Conservation (phyloP, 192 early-diverging fungal genomes). For the Geranomyces variabilis region DNA sequence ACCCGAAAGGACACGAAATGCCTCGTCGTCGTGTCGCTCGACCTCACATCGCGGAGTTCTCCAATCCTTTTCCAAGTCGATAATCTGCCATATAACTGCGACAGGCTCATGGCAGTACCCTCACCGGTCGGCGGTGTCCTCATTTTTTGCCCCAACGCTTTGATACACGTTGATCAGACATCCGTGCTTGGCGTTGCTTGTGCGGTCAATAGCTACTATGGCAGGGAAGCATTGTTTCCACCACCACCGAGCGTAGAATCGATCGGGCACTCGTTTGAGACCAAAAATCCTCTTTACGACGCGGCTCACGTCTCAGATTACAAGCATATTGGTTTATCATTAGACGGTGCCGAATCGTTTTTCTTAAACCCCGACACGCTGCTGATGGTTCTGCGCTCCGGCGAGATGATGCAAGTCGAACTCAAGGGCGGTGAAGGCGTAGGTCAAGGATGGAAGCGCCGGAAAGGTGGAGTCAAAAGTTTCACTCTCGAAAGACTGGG, state of each 20-base stretch:
- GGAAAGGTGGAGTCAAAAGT: constrained; percentile 69
- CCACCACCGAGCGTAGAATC: constrained; percentile 36
- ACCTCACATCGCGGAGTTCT: constrained; percentile 70
- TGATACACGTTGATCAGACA: constrained; percentile 86
- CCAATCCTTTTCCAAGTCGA: constrained; percentile 81
- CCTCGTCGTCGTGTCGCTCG: constrained; percentile 85
- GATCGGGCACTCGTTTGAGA: constrained; percentile 24
- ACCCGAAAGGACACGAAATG: constrained; percentile 70
- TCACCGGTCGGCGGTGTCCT: constrained; percentile 86
- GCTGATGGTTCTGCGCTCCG: constrained; percentile 71
- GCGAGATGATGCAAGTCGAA: constrained; percentile 72
- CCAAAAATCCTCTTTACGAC: constrained; percentile 52
- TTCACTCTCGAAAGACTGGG: constrained; percentile 54
- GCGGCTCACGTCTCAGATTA: constrained; percentile 42
- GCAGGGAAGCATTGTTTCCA: constrained; percentile 43
- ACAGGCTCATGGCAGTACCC: constrained; percentile 71
- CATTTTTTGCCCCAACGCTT: constrained; percentile 74
- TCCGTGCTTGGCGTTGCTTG: constrained; percentile 72
- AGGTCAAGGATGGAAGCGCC: constrained; percentile 71
- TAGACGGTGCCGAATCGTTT: constrained; percentile 69
- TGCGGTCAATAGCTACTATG: constrained; percentile 76
- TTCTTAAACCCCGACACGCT: constrained; percentile 74
- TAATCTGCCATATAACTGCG: constrained; percentile 82
- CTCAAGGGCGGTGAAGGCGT: constrained; percentile 59
- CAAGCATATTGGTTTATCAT: constrained; percentile 65